Evolutionary conservation across 2,329 filamentous ascomycete species (phyloP).

Genomic region (Sporothrix inflata): DNA sequence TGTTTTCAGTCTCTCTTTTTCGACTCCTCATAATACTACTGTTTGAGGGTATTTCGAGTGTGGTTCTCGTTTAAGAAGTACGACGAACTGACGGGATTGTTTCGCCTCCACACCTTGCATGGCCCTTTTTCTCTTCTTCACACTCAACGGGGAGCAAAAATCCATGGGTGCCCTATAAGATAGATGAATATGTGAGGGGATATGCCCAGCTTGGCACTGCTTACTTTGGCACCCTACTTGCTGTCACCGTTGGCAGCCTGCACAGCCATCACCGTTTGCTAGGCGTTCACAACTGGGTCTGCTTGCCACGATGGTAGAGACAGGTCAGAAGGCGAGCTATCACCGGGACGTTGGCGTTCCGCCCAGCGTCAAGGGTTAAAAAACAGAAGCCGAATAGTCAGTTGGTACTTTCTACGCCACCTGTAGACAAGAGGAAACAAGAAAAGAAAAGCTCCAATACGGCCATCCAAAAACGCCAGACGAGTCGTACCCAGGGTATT

Average conservation of each 20-base stretch:
- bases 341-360: background rate
- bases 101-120: background rate
- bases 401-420: background rate
- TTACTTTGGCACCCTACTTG: background rate
- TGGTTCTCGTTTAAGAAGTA: background rate
- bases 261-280: background rate
- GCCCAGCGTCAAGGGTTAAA: background rate
- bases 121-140: background rate
- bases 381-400: background rate
- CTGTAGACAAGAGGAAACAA: background rate
- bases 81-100: background rate
- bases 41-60: background rate
- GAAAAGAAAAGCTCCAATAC: background rate
- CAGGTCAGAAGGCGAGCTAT: background rate
- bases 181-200: background rate
- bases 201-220: background rate
- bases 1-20: background rate
- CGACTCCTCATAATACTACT: background rate
- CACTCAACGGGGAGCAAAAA: background rate
- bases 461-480: background rate
- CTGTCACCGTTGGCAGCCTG: background rate
- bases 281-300: background rate
- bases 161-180: background rate
- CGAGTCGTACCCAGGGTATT: background rate
- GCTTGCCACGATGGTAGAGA: background rate